Base-by-base conservation (phyloP, 2,329 filamentous ascomycete genomes). In the Xylariaceae sp. region DNA sequence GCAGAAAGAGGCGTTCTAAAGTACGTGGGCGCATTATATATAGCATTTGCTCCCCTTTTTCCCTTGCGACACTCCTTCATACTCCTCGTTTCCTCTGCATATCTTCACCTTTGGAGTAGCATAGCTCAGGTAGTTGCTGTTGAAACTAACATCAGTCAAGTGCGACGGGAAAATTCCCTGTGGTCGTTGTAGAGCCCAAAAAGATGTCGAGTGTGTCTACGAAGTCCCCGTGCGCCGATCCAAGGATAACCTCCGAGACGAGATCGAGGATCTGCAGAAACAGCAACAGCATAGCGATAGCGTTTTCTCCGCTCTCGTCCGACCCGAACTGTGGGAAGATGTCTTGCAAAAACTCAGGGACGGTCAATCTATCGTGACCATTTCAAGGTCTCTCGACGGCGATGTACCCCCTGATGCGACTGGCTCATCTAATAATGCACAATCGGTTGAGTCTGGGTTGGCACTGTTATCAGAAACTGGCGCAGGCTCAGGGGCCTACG, bases 161-260 rank as follows among this genome's bases (percentile, higher is more conserved):
- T 87, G 84, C 66, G 84, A 87, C 66, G 84, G 84, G 5, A 74
- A 80, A 53, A 77, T 68, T 35, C 83, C 82, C 2, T 85, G 82
- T 64, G 75, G 76, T 39, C 76, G 84, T 61, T 87, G 84, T 72
- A 78, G 74, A 59, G 64, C 73, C 0, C 83, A 86, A 62, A 80
- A 79, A 56, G 79, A 81, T 37, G 72, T 78, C 45, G 78, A 84
- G 23, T 87, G 84, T 62, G 68, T 84, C 23, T 87, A 87, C 73
- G 83, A 87, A 64, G 69, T 85, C 6, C 84, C 84, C 0, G 79
- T 87, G 4, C 82, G 84, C 50, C 83, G 86, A 64, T 86, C 83
- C 9, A 87, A 87, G 62, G 84, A 86, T 61, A 79, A 80, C 55
- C 76, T 87, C 4, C 79, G 84, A 50, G 75, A 74, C 66, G 84